A percentile compares a stretch with the other conserved stretches of the same genome.
Conservation (phyloP, 2,329 filamentous ascomycete species). For the Berkeleyomyces basicola region DNA sequence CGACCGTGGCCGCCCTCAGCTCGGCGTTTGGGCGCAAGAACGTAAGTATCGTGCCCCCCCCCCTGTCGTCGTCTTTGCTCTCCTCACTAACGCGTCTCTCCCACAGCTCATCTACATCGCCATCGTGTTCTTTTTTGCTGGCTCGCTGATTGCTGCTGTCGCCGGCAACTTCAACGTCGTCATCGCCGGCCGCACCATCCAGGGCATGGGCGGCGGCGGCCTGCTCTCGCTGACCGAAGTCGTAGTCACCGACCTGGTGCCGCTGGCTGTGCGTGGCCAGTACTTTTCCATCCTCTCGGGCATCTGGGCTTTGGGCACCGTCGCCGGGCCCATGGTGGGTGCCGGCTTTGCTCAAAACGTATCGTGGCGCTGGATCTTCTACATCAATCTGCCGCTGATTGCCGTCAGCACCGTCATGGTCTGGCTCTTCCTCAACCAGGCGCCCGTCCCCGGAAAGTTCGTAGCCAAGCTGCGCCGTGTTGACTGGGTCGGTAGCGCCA, state of each 20-base stretch:
- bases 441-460: constrained; percentile 15
- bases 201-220: constrained; percentile 24
- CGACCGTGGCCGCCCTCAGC: constrained; percentile 25
- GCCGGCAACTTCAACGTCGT: constrained; percentile 20
- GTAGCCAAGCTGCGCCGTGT: constrained; percentile 22
- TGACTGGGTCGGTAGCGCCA: constrained; percentile 43
- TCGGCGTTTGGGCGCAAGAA: constrained; percentile 22
- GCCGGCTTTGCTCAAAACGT: constrained; percentile 17
- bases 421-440: constrained; percentile 18
- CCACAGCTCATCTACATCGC: constrained; percentile 18
- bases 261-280: constrained; percentile 25
- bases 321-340: constrained; percentile 17
- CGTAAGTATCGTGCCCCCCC: neutral
- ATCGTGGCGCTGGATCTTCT: constrained; percentile 23
- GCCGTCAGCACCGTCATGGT: constrained; percentile 16
- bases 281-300: constrained; percentile 24
- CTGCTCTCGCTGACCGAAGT: constrained; percentile 21
- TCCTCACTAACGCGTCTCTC: neutral
- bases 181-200: constrained; percentile 21
- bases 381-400: constrained; percentile 22
- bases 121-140: constrained; percentile 23
- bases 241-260: constrained; percentile 25
- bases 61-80: neutral
- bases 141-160: constrained; percentile 24
- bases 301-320: constrained; percentile 41